Base-by-base conservation (phyloP, 768 basidiomycete species). In the Rhodotorula diobovata region DNA sequence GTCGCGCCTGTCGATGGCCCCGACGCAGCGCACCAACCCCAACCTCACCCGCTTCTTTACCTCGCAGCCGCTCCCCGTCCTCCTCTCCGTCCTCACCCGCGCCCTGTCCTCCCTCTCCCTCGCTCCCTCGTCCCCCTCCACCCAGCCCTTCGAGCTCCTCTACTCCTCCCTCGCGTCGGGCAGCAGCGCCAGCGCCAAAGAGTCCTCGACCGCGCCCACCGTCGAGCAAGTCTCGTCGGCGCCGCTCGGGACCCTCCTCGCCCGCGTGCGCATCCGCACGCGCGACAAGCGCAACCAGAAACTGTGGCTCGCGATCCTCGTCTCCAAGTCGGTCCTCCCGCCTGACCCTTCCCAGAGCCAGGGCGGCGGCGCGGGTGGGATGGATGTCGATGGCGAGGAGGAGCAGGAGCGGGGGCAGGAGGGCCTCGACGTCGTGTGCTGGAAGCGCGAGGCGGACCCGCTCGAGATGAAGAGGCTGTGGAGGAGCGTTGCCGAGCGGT, bases 21-120 rank as follows among this genome's bases (percentile, higher is more conserved):
- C 74, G 21, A 65, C 74, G 16, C 74, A 75, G 43, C 60, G 61
- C 4, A 63, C 70, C 89, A 93, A 84, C 3, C 89, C 90, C 0
- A 85, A 87, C 68, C 84, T 91, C 28, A 92, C 91, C 1, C 87
- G 91, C 0, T 93, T 93, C 83, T 93, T 75, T 66, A 67, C 71
- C 18, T 65, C 68, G 20, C 41, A 61, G 11, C 61, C 65, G 1
- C 63, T 72, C 20, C 50, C 63, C 34, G 50, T 50, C 46, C 67
- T 75, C 50, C 8, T 61, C 39, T 54, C 50, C 0, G 21, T 57
- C 34, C 68, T 73, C 53, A 21, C 57, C 8, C 39, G 53, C 14
- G 46, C 61, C 9, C 66, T 71, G 61, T 34, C 50, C 5, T 1
- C 30, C 1, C 61, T 67, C n/a, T 6, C 56, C 56, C 35, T 35